Evolutionary conservation across 148 eudicot species (phyloP).

Genomic region (Polygonum maritimum): DNA sequence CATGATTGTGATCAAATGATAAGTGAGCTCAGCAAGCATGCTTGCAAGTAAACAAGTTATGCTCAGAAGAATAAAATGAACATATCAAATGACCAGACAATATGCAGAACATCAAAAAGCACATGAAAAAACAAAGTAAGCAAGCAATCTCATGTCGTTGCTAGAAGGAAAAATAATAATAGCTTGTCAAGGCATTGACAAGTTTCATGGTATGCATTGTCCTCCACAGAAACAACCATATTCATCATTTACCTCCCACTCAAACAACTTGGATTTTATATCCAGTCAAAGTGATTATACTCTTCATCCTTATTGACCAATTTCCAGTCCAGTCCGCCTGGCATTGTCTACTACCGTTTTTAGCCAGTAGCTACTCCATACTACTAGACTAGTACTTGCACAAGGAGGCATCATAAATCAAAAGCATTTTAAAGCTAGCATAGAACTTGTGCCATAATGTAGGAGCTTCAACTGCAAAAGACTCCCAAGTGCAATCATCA

Average conservation of each 20-base stretch:
- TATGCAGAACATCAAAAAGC: neutral
- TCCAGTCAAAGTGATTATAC: neutral
- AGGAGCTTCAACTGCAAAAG: neutral
- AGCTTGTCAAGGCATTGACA: neutral
- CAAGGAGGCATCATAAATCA: neutral
- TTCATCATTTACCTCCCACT: neutral
- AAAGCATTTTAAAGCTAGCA: neutral
- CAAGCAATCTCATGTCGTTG: neutral
- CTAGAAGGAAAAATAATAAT: neutral
- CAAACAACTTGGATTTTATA: neutral
- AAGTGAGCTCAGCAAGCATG: neutral
- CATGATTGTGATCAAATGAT: neutral
- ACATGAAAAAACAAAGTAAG: neutral
- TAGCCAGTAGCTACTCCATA: neutral
- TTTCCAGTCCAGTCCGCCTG: neutral
- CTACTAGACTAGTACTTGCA: neutral
- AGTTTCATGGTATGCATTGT: neutral
- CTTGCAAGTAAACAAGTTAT: neutral
- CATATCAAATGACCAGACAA: neutral
- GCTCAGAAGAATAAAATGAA: slow-evolving; percentile 9
- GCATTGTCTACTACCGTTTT: neutral
- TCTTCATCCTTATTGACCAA: neutral
- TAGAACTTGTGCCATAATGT: neutral
- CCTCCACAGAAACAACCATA: neutral
- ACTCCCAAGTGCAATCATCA: neutral